Evolutionary conservation across 805 yeast genomes (phyloP).

Genomic region (Ogataea thermomethanolica): DNA sequence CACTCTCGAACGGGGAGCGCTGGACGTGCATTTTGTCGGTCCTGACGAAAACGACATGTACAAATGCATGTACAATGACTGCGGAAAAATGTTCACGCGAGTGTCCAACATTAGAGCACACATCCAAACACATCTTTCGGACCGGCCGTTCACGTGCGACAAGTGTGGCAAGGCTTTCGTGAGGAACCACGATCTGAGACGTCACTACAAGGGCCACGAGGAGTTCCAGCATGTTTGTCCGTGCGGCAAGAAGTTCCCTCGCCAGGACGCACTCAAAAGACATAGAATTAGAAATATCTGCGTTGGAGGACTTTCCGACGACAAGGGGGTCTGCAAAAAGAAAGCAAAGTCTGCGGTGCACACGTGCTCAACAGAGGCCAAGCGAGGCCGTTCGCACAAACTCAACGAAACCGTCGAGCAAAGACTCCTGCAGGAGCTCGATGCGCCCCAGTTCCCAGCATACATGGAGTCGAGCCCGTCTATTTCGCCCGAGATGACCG

Average conservation of each 20-base stretch:
- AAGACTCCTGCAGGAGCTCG: conserved; percentile 9
- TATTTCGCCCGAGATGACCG: conserved; percentile 5
- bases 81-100: conserved; percentile 82
- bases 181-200: conserved; percentile 87
- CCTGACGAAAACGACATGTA: conserved; percentile 70
- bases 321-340: conserved; percentile 25
- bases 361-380: conserved; percentile 5
- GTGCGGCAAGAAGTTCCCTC: conserved; percentile 91
- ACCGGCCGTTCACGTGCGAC: conserved; percentile 83
- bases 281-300: conserved; percentile 81
- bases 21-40: conserved; percentile 79
- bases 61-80: conserved; percentile 69
- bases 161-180: conserved; percentile 84
- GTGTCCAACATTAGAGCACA: conserved; percentile 92
- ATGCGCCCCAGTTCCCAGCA: conserved; percentile 5
- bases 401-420: conserved; percentile 7
- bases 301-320: conserved; percentile 57
- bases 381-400: conserved; percentile 6
- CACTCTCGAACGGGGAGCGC: conserved; percentile 82
- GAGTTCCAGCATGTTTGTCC: conserved; percentile 72
- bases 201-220: conserved; percentile 86
- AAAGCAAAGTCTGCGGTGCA: conserved; percentile 6
- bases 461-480: conserved; percentile 8
- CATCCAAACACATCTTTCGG: conserved; percentile 93
- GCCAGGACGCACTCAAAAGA: conserved; percentile 83